These are phyloP conservation scores for Nothophoma quercina DNA, from an alignment of 2,329 filamentous ascomycete species.

Conservation along the genomic window DNA sequence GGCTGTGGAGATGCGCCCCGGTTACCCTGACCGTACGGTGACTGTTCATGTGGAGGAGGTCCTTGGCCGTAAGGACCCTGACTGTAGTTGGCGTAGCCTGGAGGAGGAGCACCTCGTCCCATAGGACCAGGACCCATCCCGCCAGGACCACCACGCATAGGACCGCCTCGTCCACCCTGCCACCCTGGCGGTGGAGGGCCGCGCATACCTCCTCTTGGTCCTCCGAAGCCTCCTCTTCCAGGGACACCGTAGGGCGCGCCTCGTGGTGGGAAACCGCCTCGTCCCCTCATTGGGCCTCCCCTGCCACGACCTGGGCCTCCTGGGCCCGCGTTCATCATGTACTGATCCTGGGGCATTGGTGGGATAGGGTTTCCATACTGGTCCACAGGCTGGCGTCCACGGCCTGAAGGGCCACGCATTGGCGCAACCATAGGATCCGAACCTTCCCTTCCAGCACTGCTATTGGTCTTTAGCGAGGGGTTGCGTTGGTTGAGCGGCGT, in stretches of 20 bases:
- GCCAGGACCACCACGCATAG: conserved; percentile 41
- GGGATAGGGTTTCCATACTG: conserved; percentile 69
- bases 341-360: conserved; percentile 54
- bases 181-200: conserved; percentile 53
- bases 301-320: conserved; percentile 54
- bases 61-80: conserved; percentile 35
- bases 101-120: conserved; percentile 53
- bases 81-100: conserved; percentile 51
- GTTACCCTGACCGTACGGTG: conserved; percentile 45
- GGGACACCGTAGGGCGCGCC: conserved; percentile 45
- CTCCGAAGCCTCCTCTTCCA: conserved; percentile 47
- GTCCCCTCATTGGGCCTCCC: conserved; percentile 47
- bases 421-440: conserved; percentile 43
- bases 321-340: conserved; percentile 48
- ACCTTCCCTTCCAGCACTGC: conserved; percentile 53
- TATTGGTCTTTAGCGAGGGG: conserved; percentile 65
- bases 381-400: conserved; percentile 59
- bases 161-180: conserved; percentile 47
- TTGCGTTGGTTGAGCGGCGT: conserved; percentile 73
- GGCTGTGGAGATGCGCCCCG: conserved; percentile 65
- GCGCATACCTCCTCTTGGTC: conserved; percentile 48
- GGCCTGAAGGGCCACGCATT: conserved; percentile 48
- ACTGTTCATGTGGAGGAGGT: conserved; percentile 40
- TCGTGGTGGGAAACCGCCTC: conserved; percentile 49
- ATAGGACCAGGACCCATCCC: conserved; percentile 46